phyloP scores from a whole-genome alignment of 139 green algal species.

The Chlamydomonas incerta region DNA sequence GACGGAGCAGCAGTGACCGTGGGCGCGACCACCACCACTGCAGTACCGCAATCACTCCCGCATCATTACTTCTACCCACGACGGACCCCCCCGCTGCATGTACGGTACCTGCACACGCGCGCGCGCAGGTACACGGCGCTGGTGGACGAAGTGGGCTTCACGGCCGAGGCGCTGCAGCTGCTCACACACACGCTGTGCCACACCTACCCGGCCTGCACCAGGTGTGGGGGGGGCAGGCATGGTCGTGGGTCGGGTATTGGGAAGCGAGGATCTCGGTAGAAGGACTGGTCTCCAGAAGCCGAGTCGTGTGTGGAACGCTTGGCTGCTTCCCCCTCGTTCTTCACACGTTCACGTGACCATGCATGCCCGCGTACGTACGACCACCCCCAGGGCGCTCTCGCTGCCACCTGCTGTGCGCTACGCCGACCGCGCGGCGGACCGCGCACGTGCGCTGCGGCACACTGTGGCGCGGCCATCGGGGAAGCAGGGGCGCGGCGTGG shows the following conservation, averaged over 20 bases:
- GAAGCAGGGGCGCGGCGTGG: neutral
- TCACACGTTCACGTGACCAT: no score
- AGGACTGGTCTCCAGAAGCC: neutral
- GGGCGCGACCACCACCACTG: no score
- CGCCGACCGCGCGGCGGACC: neutral
- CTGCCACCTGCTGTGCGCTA: neutral
- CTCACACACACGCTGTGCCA: slow-evolving; percentile 90
- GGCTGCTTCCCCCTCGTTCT: neutral
- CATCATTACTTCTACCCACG: no score
- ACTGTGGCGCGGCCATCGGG: neutral
- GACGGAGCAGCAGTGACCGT: no score
- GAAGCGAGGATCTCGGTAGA: no score
- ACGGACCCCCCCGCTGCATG: no score
- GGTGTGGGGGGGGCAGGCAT: neutral
- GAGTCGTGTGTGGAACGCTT: neutral
- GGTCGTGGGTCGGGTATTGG: neutral
- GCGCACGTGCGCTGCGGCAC: neutral
- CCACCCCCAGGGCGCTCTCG: neutral
- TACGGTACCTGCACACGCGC: no score
- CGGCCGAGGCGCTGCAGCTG: slow-evolving; percentile 78
- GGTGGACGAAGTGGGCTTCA: slow-evolving; percentile 87
- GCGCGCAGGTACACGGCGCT: slow-evolving; percentile 65
- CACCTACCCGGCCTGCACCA: slow-evolving; percentile 83
- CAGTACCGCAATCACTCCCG: no score
- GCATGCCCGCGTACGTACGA: no score